Evolutionary conservation across 352 stramenopile genomes (phyloP), one percentile per base, ranked within the genome.

Genomic region (Elongisporangium undulatum): DNA sequence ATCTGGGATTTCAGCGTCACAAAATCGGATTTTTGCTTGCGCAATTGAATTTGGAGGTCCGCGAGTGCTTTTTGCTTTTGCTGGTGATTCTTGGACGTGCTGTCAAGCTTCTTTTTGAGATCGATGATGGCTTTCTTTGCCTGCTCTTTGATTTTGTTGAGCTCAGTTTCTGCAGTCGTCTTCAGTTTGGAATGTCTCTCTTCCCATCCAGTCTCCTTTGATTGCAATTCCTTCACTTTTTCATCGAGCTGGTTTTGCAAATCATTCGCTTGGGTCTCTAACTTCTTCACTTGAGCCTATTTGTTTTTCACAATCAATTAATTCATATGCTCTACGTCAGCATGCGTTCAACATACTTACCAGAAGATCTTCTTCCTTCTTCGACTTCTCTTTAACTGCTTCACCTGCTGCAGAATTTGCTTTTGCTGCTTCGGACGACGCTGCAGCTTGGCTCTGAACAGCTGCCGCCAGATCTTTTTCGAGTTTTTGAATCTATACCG

Each of bases 81-180:
- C 23, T 90, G 73, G 12, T 91, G 79, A 45, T 61, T 73, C 58
- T 90, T 89, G 5, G 72, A 77, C 0, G 69, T 81, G 19, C 62
- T 34, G 26, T 95, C 81, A 17, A 95, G 70, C 34, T 84, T 86
- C 49, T 85, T 83, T 49, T 92, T 92, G 9, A 94, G 72, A 17
- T 94, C 84, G 53, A 94, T 55, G 51, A 95, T 94, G 48, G 87
- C 85, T 62, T 90, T 89, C 63, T 95, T 95, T 2, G 87, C 87
- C 34, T 95, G 87, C 56, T 95, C 82, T 56, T 95, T 94, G 56
- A 93, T 92, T 53, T 93, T 95, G 38, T 64, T 68, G 20, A 94
- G 73, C 53, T 95, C 86, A 0, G 53, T 65, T 54, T 95, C 86
- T 0, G 84, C 84, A 4, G 79, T 89, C 4, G 74, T 62, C 63